These are phyloP conservation scores for Zygosaccharomyces pseudobailii DNA, from an alignment of 1,139 yeast genomes.

Conservation along the genomic window DNA sequence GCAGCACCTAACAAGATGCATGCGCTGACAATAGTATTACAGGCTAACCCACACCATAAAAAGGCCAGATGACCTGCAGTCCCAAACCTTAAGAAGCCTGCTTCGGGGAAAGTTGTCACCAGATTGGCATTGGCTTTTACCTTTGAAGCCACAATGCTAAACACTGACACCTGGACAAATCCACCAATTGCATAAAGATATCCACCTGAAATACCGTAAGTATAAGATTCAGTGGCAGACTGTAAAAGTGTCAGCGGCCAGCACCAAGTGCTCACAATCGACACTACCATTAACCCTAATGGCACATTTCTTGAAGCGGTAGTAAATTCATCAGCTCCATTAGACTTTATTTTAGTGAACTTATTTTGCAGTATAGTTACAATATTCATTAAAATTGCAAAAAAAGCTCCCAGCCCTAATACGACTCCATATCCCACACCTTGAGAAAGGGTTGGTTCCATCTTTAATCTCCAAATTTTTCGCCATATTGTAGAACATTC, in stretches of 20 bases:
- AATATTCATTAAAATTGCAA: constrained; percentile 35
- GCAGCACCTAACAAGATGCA: constrained; percentile 41
- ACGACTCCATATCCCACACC: constrained; percentile 40
- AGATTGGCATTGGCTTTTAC: constrained; percentile 40
- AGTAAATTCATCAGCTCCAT: constrained; percentile 38
- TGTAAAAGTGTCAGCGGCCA: constrained; percentile 39
- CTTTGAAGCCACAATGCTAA: constrained; percentile 38
- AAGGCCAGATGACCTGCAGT: constrained; percentile 38
- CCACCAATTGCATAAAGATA: constrained; percentile 40
- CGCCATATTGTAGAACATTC: neutral
- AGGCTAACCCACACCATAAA: constrained; percentile 38
- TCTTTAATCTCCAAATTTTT: constrained; percentile 1
- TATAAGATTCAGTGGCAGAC: constrained; percentile 34
- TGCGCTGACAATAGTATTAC: constrained; percentile 39
- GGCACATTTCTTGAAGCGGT: constrained; percentile 39
- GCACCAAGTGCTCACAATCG: constrained; percentile 40
- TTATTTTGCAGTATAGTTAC: constrained; percentile 36
- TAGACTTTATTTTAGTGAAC: constrained; percentile 31
- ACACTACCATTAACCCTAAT: constrained; percentile 36
- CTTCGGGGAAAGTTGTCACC: constrained; percentile 41
- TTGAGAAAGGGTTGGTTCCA: constrained; percentile 36
- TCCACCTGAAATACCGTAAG: constrained; percentile 33
- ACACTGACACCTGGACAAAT: constrained; percentile 38
- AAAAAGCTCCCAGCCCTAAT: constrained; percentile 37
- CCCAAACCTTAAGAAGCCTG: constrained; percentile 40